phyloP scores from a whole-genome alignment of 2,329 filamentous ascomycete genomes.

The Ophiosphaerella narmari region DNA sequence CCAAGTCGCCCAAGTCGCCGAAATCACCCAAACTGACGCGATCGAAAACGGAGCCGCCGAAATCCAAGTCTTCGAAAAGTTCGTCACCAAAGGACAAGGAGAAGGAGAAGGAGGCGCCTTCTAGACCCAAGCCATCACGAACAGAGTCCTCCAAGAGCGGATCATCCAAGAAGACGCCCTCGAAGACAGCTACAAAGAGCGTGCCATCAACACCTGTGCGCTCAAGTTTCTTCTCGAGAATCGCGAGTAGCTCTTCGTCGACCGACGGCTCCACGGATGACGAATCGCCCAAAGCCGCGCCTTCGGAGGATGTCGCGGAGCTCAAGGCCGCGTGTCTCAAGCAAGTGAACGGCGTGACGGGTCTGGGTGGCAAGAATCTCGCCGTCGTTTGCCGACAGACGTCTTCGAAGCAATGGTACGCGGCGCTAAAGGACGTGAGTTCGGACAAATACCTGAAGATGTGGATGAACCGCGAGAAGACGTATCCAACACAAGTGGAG shows the following conservation, averaged over 20 bases:
- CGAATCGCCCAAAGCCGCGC: conserved; percentile 5
- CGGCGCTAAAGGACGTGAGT: conserved; percentile 28
- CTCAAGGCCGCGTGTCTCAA: conserved; percentile 11
- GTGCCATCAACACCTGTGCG: conserved; percentile 4
- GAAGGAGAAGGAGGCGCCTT: conserved; percentile 6
- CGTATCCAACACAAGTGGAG: conserved; percentile 23
- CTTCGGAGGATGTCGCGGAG: conserved; percentile 5
- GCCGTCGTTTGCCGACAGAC: conserved; percentile 27
- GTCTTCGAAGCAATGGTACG: conserved; percentile 29
- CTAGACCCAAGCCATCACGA: conserved; percentile 3
- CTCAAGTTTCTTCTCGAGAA: conserved; percentile 8
- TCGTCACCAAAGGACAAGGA: conserved; percentile 6
- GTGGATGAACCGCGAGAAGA: conserved; percentile 37
- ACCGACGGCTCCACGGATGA: conserved; percentile 6
- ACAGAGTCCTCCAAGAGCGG: conserved; percentile 2
- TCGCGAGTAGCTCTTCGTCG: conserved; percentile 10
- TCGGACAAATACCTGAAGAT: conserved; percentile 36
- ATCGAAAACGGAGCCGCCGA: conserved; percentile 10
- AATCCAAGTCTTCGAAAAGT: conserved; percentile 4
- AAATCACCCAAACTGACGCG: conserved; percentile 6
- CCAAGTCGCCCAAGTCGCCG: no score
- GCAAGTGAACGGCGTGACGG: conserved; percentile 26
- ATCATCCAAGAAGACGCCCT: conserved; percentile 4
- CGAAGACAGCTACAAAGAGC: conserved; percentile 2
- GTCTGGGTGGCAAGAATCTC: conserved; percentile 27